Base-by-base conservation (phyloP, 192 early-diverging fungal species). In the Spizellomyces punctatus region DNA sequence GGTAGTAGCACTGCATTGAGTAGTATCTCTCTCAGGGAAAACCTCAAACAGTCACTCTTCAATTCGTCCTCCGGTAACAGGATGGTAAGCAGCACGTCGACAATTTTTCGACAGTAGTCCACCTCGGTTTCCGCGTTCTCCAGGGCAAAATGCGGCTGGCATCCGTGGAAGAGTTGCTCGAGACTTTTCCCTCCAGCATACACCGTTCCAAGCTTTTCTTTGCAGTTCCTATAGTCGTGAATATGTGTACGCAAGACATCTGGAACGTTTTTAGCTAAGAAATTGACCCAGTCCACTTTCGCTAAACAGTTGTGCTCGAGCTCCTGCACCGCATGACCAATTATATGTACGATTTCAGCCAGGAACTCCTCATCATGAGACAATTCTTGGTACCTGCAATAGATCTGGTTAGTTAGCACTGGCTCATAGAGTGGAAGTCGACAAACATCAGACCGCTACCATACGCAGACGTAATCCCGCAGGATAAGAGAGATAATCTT, bases 131-230 rank as follows among this genome's bases (percentile, higher is more conserved):
- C 76, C 48, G 63, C 17, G 45, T 68, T 21, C 10, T 58, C 43
- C 5, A 82, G 63, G 1, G 77, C 80, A 58, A 78, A 69, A 49
- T 82, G 80, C 16, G 80, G 80, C 47, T 82, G 80, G 19, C 21
- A 46, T 8, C 80, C 80, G 55, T 64, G 58, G 56, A 82, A 82
- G 12, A 82, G 57, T 56, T 83, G 72, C 45, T 82, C 80, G 8
- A 82, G 45, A 7, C 64, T 57, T 27, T 65, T 77, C 36, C 65
- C 76, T 5, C 80, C 80, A 36, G 78, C 60, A 69, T 83, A 82
- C 14, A 73, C 42, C 21, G 80, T 82, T n/a, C 72, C 81, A 43
- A 70, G 4, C 42, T 82, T 83, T 45, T 59, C 67, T 22, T 64
- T 72, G 63, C 80, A 83, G 44, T 55, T 44, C 19, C 71, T 44